Base-by-base conservation (phyloP, 75 land plant species). In the Picea glauca region DNA sequence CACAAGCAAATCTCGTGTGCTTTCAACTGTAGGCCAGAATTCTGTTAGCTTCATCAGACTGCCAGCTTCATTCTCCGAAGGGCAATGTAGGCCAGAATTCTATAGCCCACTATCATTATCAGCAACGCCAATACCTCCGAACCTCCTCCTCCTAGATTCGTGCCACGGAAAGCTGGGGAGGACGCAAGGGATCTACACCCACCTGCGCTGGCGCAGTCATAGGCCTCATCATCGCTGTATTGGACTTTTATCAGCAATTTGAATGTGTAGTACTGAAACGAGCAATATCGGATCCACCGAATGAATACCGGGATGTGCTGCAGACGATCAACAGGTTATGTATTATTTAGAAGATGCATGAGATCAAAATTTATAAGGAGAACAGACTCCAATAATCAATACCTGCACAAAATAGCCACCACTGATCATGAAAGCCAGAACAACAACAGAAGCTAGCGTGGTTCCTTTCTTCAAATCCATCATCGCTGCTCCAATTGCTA, bases 401-500 rank as follows among this genome's bases (percentile, higher is more conserved):
- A 82, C 84, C 76, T 78, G 84, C 14, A 82, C 75, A 50, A 85
- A 85, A 58, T 46, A 85, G 31, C 84, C 86, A 23, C 80, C 84
- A 68, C 80, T 68, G 62, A 78, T 80, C 86, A 85, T 78, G 80
- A 82, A 85, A 23, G 76, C 74, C 3, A 78, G 77, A 63, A 85
- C 60, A 5, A 82, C 30, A 35, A 85, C 83, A 33, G 84, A 85
- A 32, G 86, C 86, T 30, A 85, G 23, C 14, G 86, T 85, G 6
- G 86, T 82, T n/a, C 80, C 86, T 38, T n/a, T n/a, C 80, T 85
- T 82, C 62, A 81, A 64, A n/a, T 85, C 86, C 84, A 85, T 85
- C 65, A 82, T 20, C 14, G 30, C 21, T 40, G 81, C 81, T 26
- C 81, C 81, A 12, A 80, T 80, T 13, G 77, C 56, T 33, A 80